Base-by-base conservation (phyloP, 2,329 filamentous ascomycete genomes). In the Fusarium sp. region DNA sequence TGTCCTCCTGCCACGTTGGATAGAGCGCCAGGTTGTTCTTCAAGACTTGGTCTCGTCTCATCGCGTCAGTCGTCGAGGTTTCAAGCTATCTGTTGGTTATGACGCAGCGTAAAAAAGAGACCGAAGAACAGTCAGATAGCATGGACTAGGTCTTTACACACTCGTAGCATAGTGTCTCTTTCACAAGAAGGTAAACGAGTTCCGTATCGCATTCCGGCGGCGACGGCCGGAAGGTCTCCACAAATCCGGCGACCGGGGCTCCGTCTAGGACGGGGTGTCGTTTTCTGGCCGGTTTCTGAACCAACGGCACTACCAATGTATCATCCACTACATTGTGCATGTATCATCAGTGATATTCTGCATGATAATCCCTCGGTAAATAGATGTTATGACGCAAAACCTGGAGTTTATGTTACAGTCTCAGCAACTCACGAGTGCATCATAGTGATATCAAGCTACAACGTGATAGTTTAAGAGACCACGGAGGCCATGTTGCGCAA, bases 361-460 rank as follows among this genome's bases (percentile, higher is more conserved):
- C 30, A 37, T 54, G 47, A 69, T 46, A 5, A 12, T 0, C 0
- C 2, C 5, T 43, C 15, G n/a, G 37, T 3, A 46, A 11, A 25
- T 42, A 3, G 6, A n/a, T 19, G n/a, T 1, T 19, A 65, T 56
- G 60, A 44, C 60, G 52, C 30, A 67, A 32, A 35, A 18, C 1
- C 19, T 15, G 12, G 15, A 1, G 25, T 18, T 40, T 19, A 15
- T 21, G 28, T 43, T 44, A 21, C 25, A 16, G 2, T 35, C 10
- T 6, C 5, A 47, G 23, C 37, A 33, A 30, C 28, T 68, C 25
- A 46, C 42, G 5, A 25, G 46, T 43, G 23, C 54, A 69, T 70
- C 67, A 67, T 63, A 19, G 50, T 69, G 64, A 69, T 58, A 64
- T 65, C 65, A 60, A 52, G 46, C 16, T 23, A 21, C 6, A 9